A percentile compares a stretch with the other conserved stretches of the same genome.
These are phyloP conservation scores for Copromyces sp. DNA, from an alignment of 495 filamentous ascomycete genomes.

Conservation along the genomic window DNA sequence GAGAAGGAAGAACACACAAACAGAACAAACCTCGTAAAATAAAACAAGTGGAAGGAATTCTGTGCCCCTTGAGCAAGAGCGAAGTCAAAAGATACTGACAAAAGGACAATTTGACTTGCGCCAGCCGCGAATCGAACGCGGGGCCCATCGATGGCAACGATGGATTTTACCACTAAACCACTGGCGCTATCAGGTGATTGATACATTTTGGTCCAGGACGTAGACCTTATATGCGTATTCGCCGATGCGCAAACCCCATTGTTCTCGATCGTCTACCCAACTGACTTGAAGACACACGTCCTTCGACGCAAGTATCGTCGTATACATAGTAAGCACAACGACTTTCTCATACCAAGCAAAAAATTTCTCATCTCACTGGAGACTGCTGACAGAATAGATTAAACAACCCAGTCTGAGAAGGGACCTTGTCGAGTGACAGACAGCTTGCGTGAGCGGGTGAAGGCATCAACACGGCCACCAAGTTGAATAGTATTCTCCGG, in stretches of 20 bases:
- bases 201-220: neutral
- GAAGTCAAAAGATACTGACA: neutral
- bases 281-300: neutral
- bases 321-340: neutral
- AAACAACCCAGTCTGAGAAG: neutral
- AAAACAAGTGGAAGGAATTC: neutral
- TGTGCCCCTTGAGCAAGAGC: neutral
- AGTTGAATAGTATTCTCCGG: neutral
- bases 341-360: neutral
- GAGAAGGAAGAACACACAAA: neutral
- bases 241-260: neutral
- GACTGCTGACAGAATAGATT: neutral
- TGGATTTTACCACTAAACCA: neutral
- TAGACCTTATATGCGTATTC: neutral
- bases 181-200: neutral
- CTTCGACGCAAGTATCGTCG: neutral
- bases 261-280: neutral
- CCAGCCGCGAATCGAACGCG: neutral
- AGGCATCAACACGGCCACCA: neutral
- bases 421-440: neutral
- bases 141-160: neutral
- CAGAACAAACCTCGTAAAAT: neutral
- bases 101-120: neutral
- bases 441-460: neutral
- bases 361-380: neutral